Conservation (phyloP, 139 green algal species). For the Closterium sp. region DNA sequence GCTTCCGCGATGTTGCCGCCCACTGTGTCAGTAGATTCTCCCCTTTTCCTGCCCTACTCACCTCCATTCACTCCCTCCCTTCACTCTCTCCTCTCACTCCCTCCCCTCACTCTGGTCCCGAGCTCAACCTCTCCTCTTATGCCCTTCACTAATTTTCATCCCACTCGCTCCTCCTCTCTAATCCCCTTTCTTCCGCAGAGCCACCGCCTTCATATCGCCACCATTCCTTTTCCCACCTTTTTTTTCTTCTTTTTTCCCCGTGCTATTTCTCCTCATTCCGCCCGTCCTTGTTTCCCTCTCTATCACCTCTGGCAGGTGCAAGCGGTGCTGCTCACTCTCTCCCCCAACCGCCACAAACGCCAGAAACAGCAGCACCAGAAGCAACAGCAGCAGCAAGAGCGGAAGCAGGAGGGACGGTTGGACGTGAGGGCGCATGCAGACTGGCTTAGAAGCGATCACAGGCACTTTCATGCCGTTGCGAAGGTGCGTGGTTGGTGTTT, state of each 20-base stretch:
- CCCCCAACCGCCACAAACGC: neutral
- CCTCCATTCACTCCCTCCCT: no score
- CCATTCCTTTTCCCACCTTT: no score
- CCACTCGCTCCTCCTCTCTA: no score
- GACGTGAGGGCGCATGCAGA: neutral
- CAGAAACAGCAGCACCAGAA: neutral
- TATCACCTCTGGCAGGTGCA: neutral
- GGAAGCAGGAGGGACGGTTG: neutral
- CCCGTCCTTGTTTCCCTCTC: neutral
- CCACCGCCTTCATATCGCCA: no score
- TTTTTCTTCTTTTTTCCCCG: no score
- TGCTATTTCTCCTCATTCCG: no score
- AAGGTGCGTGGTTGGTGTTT: neutral
- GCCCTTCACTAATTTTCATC: no score
- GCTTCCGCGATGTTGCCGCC: neutral
- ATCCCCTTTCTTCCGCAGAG: no score
- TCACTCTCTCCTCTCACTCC: no score
- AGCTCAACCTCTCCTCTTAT: no score
- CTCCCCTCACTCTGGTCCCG: no score
- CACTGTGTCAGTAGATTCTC: neutral
- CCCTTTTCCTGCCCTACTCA: no score
- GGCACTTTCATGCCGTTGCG: neutral
- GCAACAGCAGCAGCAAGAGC: neutral
- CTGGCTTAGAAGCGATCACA: neutral
- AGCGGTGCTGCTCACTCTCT: neutral